Percentiles rank a stretch among this genome's conserved stretches.
Conservation (phyloP, 139 green algal genomes). For the Pycnococcus provasolii region DNA sequence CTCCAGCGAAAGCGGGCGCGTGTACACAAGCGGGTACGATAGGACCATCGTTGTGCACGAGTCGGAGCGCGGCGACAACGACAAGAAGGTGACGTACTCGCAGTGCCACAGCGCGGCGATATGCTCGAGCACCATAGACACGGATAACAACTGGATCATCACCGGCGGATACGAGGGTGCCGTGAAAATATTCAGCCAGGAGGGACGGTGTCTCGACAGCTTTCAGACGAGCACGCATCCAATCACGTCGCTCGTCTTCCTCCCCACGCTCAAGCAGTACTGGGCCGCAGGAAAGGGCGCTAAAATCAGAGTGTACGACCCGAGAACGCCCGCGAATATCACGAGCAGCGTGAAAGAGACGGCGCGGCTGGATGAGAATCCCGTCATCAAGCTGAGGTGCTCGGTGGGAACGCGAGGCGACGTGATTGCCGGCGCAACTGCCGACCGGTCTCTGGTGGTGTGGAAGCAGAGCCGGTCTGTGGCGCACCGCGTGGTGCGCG, state of each 20-base stretch:
- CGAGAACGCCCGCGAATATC: slow-evolving; percentile 15
- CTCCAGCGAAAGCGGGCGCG: slow-evolving; percentile 11
- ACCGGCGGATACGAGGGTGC: slow-evolving; percentile 23
- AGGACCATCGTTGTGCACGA: slow-evolving; percentile 18
- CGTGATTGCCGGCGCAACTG: slow-evolving; percentile 11
- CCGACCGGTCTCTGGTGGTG: slow-evolving; percentile 19
- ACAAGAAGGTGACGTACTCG: slow-evolving; percentile 4
- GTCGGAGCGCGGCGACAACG: slow-evolving; percentile 2
- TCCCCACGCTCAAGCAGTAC: slow-evolving; percentile 12
- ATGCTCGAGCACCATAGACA: slow-evolving; percentile 25
- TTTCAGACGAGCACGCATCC: slow-evolving; percentile 13
- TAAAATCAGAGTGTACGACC: slow-evolving; percentile 20
- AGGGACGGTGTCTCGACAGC: slow-evolving; percentile 22
- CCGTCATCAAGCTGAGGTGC: slow-evolving; percentile 9
- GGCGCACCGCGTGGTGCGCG: slow-evolving; percentile 10
- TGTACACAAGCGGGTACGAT: slow-evolving; percentile 23
- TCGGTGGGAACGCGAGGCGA: neutral
- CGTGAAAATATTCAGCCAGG: slow-evolving; percentile 25
- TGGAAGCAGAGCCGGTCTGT: slow-evolving; percentile 24
- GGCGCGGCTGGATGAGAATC: neutral
- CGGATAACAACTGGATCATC: slow-evolving; percentile 25
- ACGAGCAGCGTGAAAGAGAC: slow-evolving; percentile 11
- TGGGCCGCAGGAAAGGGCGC: slow-evolving; percentile 16
- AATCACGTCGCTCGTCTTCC: slow-evolving; percentile 18
- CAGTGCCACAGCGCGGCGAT: slow-evolving; percentile 30